phyloP scores from a whole-genome alignment of 306 rosid species.

The Hippophae tibetana region DNA sequence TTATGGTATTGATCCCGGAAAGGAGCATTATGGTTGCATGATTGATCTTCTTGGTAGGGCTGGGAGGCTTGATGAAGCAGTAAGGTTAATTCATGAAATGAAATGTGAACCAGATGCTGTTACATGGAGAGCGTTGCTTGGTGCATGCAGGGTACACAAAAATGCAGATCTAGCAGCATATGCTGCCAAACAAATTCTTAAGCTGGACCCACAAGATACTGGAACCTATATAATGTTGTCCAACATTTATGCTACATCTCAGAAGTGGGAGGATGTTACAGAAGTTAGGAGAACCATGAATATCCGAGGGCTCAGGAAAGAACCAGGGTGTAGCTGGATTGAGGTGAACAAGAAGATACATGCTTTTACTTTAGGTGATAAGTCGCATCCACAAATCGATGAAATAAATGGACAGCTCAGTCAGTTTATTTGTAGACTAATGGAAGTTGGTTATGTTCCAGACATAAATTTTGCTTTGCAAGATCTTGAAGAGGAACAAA shows the following conservation, averaged over 20 bases:
- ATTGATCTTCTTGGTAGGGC: constrained; percentile 96
- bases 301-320: constrained; percentile 58
- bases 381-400: constrained; percentile 60
- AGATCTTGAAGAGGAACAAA: constrained; percentile 81
- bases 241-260: constrained; percentile 63
- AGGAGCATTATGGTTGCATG: constrained; percentile 77
- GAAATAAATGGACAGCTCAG: constrained; percentile 44
- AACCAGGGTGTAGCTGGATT: constrained; percentile 93
- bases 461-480: constrained; percentile 77
- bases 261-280: constrained; percentile 68
- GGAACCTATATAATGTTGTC: constrained; percentile 79
- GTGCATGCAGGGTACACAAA: constrained; percentile 66
- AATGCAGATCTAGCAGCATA: constrained; percentile 59
- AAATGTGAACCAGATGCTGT: constrained; percentile 66
- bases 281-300: constrained; percentile 60
- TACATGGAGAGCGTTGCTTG: constrained; percentile 79
- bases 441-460: constrained; percentile 60
- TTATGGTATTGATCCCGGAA: constrained; percentile 59
- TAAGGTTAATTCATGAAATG: constrained; percentile 59
- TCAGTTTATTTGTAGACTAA: constrained; percentile 41
- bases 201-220: constrained; percentile 55
- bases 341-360: constrained; percentile 66
- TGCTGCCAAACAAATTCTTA: constrained; percentile 66
- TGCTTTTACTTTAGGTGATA: constrained; percentile 68
- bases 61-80: constrained; percentile 65